These are phyloP conservation scores for Harringtonia aguacate DNA, from an alignment of 2,329 filamentous ascomycete species.

Conservation along the genomic window DNA sequence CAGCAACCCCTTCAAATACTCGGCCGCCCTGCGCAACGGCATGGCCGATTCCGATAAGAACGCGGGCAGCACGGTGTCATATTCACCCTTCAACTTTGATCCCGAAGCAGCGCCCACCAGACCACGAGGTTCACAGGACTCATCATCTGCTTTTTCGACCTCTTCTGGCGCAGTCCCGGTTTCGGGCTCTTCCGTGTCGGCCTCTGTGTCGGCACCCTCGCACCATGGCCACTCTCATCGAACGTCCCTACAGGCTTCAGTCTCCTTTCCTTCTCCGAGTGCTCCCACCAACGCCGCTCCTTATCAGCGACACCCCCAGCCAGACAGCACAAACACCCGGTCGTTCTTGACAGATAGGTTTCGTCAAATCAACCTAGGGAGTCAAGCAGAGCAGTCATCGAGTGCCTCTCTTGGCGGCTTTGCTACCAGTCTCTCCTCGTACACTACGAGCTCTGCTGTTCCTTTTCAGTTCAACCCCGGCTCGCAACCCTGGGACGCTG, in stretches of 20 bases:
- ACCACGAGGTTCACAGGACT: not conserved
- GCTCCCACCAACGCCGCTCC: conserved; percentile 1
- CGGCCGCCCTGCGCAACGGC: conserved; percentile 3
- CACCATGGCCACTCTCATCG: conserved; percentile 36
- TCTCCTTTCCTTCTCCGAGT: conserved; percentile 5
- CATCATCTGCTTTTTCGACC: not conserved
- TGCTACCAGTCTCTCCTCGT: not conserved
- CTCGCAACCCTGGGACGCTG: conserved; percentile 31
- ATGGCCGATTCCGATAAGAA: conserved; percentile 1
- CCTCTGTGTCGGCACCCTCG: conserved; percentile 13
- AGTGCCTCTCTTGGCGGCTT: not conserved
- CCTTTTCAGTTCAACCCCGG: conserved; percentile 36
- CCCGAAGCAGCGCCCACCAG: conserved; percentile 1
- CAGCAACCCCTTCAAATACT: conserved; percentile 30
- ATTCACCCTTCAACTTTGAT: conserved; percentile 2
- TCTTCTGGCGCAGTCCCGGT: conserved; percentile 1
- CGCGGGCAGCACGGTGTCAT: not conserved
- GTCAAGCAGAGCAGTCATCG: not conserved
- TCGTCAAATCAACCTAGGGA: conserved; percentile 2
- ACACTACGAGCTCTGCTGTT: not conserved
- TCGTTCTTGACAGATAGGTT: not conserved
- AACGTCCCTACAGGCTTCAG: conserved; percentile 23
- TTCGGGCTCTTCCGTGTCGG: conserved; percentile 1
- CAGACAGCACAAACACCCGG: conserved; percentile 2
- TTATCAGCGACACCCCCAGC: conserved; percentile 4